Conservation (phyloP, 2,329 filamentous ascomycete genomes). For the Colletotrichum chrysophilum region DNA sequence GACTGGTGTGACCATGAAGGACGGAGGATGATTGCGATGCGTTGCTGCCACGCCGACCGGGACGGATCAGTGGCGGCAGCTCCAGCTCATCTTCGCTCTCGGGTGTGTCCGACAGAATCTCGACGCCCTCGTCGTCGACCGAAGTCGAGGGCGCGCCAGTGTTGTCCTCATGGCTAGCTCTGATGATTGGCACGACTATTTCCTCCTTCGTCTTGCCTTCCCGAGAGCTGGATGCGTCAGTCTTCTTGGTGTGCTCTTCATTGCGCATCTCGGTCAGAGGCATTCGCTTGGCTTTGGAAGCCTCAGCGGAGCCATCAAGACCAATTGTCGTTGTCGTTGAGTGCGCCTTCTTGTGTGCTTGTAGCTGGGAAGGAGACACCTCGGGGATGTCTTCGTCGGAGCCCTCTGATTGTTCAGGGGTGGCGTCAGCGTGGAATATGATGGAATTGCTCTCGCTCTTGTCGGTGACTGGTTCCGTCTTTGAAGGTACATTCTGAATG, state of each 20-base stretch:
- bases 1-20: conserved; percentile 40
- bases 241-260: conserved; percentile 3
- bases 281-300: neutral
- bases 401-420: neutral
- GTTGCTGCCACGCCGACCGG: conserved; percentile 34
- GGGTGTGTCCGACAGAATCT: neutral
- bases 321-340: neutral
- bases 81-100: conserved; percentile 32
- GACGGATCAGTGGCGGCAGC: conserved; percentile 39
- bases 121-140: neutral
- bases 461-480: neutral
- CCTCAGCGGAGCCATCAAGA: conserved; percentile 2
- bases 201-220: neutral
- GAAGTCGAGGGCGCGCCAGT: neutral
- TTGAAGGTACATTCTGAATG: conserved; percentile 1
- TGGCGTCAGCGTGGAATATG: neutral
- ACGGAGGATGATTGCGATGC: conserved; percentile 43
- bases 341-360: neutral
- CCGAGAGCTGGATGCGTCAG: neutral
- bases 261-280: conserved; percentile 10
- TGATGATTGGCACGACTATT: neutral
- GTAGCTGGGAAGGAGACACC: neutral
- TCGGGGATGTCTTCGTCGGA: neutral
- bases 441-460: neutral
- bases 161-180: neutral